Evolutionary conservation across 139 green algal species (phyloP).

Genomic region (Chlamydomonas schloesseri): DNA sequence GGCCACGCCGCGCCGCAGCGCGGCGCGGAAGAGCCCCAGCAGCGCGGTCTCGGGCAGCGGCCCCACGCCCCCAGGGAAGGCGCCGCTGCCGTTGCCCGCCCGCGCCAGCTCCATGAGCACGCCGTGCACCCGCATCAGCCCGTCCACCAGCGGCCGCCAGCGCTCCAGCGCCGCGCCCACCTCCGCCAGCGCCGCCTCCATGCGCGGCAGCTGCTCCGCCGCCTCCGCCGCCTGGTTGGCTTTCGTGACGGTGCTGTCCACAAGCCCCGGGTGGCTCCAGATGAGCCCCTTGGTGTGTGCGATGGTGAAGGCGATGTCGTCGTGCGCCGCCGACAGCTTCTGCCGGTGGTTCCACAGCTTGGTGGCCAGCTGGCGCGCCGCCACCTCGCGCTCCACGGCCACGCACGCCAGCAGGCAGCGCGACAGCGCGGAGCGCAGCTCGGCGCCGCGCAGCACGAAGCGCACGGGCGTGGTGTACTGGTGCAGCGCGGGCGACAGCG

Average conservation of each 20-base stretch:
- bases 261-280: conserved; percentile 31
- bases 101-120: conserved; percentile 34
- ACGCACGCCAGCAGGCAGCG: conserved; percentile 3
- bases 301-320: conserved; percentile 44
- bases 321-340: not conserved
- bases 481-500: conserved; percentile 19
- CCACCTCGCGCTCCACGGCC: conserved; percentile 19
- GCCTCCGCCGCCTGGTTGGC: not conserved
- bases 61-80: not conserved
- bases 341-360: not conserved
- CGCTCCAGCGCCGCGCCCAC: conserved; percentile 6
- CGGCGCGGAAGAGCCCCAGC: not conserved
- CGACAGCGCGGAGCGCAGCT: conserved; percentile 12
- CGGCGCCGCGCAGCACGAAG: conserved; percentile 36
- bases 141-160: conserved; percentile 30
- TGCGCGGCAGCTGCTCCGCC: conserved; percentile 5
- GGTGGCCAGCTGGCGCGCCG: conserved; percentile 18
- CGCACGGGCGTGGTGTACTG: conserved; percentile 38
- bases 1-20: conserved; percentile 19
- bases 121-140: conserved; percentile 26
- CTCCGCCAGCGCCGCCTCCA: conserved; percentile 16
- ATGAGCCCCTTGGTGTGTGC: conserved; percentile 45
- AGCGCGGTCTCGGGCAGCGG: conserved; percentile 15
- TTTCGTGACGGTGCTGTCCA: conserved; percentile 43
- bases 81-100: no score